These are phyloP conservation scores for Tricholoma saponaceum DNA, from an alignment of 768 basidiomycete species.

Conservation along the genomic window DNA sequence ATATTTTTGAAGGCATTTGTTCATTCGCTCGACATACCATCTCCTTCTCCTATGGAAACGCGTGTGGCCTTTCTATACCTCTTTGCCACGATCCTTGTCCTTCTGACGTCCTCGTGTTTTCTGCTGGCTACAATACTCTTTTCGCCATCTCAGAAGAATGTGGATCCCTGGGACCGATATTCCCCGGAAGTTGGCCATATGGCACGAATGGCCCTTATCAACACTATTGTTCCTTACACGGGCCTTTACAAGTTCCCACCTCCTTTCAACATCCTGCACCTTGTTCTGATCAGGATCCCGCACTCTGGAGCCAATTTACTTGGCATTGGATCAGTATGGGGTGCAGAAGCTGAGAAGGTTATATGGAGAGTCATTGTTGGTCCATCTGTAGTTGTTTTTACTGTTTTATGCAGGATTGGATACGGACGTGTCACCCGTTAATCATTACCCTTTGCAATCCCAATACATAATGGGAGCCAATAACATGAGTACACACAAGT, in stretches of 20 bases:
- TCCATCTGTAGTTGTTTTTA: constrained; percentile 28
- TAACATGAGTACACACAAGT: not conserved
- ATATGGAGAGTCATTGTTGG: constrained; percentile 42
- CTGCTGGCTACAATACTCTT: constrained; percentile 21
- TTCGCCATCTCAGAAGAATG: constrained; percentile 4
- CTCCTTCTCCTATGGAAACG: constrained; percentile 44
- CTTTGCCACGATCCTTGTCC: constrained; percentile 24
- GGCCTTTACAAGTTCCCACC: constrained; percentile 41
- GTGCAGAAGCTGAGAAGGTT: constrained; percentile 21
- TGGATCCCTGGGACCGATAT: constrained; percentile 46
- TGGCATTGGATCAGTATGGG: constrained; percentile 14
- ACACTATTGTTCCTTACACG: constrained; percentile 31
- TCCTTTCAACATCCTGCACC: constrained; percentile 45
- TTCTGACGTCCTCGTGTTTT: constrained; percentile 32
- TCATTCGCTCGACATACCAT: constrained; percentile 1
- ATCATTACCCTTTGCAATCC: not conserved
- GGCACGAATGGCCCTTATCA: constrained; percentile 39
- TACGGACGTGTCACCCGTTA: not conserved
- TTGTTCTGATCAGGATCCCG: constrained; percentile 21
- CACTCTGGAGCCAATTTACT: constrained; percentile 10
- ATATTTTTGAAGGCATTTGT: constrained; percentile 18
- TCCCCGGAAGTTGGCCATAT: constrained; percentile 35
- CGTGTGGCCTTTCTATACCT: constrained; percentile 40
- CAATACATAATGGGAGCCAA: too few species aligned
- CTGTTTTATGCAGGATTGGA: constrained; percentile 2